These are phyloP conservation scores for Priceomyces haplophilus DNA, from an alignment of 805 yeast genomes.

Conservation along the genomic window DNA sequence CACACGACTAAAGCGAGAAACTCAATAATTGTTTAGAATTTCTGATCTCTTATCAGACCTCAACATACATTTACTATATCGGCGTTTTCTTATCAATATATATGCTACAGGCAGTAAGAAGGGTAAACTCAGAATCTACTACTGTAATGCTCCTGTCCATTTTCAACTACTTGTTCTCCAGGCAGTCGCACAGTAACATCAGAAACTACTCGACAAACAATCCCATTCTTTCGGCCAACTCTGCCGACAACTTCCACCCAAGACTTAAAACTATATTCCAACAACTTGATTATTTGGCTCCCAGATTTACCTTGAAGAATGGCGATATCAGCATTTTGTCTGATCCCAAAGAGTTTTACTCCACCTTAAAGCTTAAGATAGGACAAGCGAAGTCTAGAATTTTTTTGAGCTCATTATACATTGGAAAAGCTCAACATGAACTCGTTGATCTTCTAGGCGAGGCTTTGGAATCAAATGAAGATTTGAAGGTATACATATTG, in stretches of 20 bases:
- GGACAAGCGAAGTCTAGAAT: conserved; percentile 58
- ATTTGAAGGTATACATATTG: conserved; percentile 66
- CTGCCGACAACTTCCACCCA: conserved; percentile 38
- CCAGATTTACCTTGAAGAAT: conserved; percentile 57
- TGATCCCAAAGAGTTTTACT: conserved; percentile 73
- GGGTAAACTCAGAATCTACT: not conserved
- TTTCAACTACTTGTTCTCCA: conserved; percentile 21
- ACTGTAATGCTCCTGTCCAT: conserved; percentile 23
- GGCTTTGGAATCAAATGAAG: conserved; percentile 58
- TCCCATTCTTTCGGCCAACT: conserved; percentile 16
- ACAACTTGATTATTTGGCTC: conserved; percentile 62
- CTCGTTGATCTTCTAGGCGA: conserved; percentile 58
- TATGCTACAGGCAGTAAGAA: conserved; percentile 4
- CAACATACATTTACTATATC: not conserved
- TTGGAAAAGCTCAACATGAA: conserved; percentile 81
- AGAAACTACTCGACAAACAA: conserved; percentile 27
- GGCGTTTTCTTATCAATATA: not conserved
- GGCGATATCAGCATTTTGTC: conserved; percentile 60
- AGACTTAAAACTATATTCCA: conserved; percentile 40
- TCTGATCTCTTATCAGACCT: conserved; percentile 1
- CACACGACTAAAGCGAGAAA: not conserved
- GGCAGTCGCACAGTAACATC: conserved; percentile 5
- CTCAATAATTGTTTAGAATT: not conserved
- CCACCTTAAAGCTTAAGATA: conserved; percentile 60
- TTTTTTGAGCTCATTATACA: conserved; percentile 79